Conservation (phyloP, 164 flowering plant genomes). For the Macadamia integrifolia region DNA sequence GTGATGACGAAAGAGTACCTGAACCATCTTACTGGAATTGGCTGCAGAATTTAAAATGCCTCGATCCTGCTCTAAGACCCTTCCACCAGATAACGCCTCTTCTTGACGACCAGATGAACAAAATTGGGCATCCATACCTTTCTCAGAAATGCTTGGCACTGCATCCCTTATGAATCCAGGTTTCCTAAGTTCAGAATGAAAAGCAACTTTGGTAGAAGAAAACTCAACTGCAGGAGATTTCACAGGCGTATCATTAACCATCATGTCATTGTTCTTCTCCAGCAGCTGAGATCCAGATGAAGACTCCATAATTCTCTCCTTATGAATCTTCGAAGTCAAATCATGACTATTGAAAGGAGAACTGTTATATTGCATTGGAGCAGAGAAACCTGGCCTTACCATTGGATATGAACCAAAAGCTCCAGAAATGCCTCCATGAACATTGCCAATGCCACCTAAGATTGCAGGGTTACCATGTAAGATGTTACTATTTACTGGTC, state of each 20-base stretch:
- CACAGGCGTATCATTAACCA: neutral
- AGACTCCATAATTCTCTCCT: slow-evolving; percentile 29
- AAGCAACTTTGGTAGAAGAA: slow-evolving; percentile 17
- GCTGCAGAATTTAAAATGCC: slow-evolving; percentile 28
- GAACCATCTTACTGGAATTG: slow-evolving; percentile 31
- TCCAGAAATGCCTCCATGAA: slow-evolving; percentile 40
- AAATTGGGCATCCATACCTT: slow-evolving; percentile 21
- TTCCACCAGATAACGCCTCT: slow-evolving; percentile 24
- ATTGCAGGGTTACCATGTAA: slow-evolving; percentile 10
- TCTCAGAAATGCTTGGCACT: slow-evolving; percentile 18
- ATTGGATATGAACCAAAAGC: slow-evolving; percentile 34
- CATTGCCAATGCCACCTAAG: slow-evolving; percentile 37
- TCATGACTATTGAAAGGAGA: slow-evolving; percentile 35
- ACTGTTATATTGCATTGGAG: slow-evolving; percentile 24
- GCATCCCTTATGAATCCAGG: slow-evolving; percentile 20
- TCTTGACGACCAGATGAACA: slow-evolving; percentile 22
- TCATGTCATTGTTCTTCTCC: slow-evolving; percentile 11
- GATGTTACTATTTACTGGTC: slow-evolving; percentile 9
- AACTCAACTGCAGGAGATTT: slow-evolving; percentile 16
- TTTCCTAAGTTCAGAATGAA: slow-evolving; percentile 30
- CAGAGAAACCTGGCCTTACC: slow-evolving; percentile 36
- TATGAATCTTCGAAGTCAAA: slow-evolving; percentile 21
- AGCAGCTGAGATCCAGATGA: slow-evolving; percentile 16
- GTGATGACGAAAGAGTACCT: slow-evolving; percentile 35
- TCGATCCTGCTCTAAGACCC: slow-evolving; percentile 43